These are phyloP conservation scores for Metschnikowia cerradonensis DNA, from an alignment of 805 yeast genomes.

Conservation along the genomic window DNA sequence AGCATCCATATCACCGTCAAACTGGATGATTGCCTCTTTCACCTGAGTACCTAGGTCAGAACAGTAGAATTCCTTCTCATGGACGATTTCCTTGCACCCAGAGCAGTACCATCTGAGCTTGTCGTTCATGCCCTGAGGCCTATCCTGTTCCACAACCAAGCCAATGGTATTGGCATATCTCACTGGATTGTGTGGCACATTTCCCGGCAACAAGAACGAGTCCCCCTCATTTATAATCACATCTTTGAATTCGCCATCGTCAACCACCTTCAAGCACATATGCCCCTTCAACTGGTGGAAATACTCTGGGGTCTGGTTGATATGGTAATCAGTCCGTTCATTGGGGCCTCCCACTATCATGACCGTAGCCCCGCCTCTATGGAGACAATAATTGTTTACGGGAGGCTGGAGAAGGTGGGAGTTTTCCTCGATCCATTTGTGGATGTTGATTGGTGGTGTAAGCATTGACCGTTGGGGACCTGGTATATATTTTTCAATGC, in stretches of 20 bases:
- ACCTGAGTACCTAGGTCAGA: conserved; percentile 86
- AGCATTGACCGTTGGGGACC: conserved; percentile 34
- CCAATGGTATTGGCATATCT: conserved; percentile 85
- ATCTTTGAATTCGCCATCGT: conserved; percentile 66
- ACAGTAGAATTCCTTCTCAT: conserved; percentile 70
- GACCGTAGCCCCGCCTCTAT: conserved; percentile 87
- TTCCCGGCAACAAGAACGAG: conserved; percentile 80
- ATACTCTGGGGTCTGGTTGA: conserved; percentile 93
- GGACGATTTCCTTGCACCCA: conserved; percentile 58
- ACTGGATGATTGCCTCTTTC: conserved; percentile 70
- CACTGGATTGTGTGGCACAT: conserved; percentile 86
- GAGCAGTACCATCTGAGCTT: conserved; percentile 85
- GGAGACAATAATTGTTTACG: conserved; percentile 85
- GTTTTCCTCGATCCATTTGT: conserved; percentile 78
- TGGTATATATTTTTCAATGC: not conserved
- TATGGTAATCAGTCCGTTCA: conserved; percentile 88
- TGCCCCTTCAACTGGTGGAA: conserved; percentile 83
- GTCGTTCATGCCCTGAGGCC: conserved; percentile 70
- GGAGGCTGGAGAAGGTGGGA: conserved; percentile 80
- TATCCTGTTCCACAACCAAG: conserved; percentile 85
- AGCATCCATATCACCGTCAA: conserved; percentile 57
- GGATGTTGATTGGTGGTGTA: conserved; percentile 68
- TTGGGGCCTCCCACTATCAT: conserved; percentile 98
- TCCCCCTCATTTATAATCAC: conserved; percentile 79
- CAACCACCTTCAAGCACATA: conserved; percentile 80